These are phyloP conservation scores for Prunus mume DNA, from an alignment of 306 rosid species.

Conservation along the genomic window DNA sequence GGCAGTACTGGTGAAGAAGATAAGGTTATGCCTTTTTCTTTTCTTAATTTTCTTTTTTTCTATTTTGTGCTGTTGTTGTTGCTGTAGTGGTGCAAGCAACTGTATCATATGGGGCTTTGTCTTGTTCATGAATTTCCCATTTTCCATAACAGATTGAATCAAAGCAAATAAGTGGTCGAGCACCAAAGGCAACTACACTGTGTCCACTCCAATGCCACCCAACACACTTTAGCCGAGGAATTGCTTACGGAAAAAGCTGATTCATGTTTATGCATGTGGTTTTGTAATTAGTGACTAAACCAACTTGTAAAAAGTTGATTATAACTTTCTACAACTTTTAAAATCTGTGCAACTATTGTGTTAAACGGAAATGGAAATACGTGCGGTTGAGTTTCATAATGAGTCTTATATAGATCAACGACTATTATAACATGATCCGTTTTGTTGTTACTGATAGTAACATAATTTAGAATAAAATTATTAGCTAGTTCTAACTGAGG, in stretches of 20 bases:
- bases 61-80: not conserved
- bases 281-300: too few species aligned
- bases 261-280: not conserved
- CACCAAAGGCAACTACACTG: conserved; percentile 2
- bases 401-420: too few species aligned
- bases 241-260: not conserved
- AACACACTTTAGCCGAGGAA: not conserved
- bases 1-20: conserved; percentile 24
- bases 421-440: too few species aligned
- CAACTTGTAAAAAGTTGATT: too few species aligned
- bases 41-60: not conserved
- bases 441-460: too few species aligned
- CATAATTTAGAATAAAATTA: too few species aligned
- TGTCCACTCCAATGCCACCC: conserved; percentile 18
- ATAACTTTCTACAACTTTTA: too few species aligned
- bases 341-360: too few species aligned
- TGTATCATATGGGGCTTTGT: conserved; percentile 14
- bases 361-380: too few species aligned
- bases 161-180: not conserved
- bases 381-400: too few species aligned
- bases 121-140: conserved; percentile 28
- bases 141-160: conserved; percentile 13
- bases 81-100: conserved; percentile 30
- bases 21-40: conserved; percentile 32
- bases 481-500: too few species aligned